Conservation (phyloP, 352 stramenopile species). For the Phytophthora colocasiae region DNA sequence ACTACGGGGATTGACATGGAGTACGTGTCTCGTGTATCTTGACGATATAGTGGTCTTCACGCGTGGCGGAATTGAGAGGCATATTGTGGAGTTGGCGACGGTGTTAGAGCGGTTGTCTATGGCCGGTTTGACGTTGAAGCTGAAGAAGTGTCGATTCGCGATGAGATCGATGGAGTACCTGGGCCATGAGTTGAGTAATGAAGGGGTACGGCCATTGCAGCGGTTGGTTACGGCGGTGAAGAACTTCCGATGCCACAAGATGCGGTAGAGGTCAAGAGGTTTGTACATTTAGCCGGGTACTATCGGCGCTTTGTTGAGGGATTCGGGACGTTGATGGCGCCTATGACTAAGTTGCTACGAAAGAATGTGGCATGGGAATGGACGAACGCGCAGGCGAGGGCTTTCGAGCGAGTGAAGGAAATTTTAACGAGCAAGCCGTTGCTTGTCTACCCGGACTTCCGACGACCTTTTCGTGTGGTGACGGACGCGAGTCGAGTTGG, state of each 20-base stretch:
- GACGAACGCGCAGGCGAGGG: constrained; percentile 17
- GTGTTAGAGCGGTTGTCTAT: background rate
- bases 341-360: constrained; percentile 20
- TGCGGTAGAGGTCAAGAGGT: background rate
- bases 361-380: constrained; percentile 32
- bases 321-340: background rate
- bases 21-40: no score
- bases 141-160: constrained; percentile 29
- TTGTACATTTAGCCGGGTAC: background rate
- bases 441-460: constrained; percentile 35
- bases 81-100: background rate
- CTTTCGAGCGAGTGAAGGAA: constrained; percentile 27
- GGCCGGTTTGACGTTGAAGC: constrained; percentile 6
- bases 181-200: constrained; percentile 22
- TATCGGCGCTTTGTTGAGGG: background rate
- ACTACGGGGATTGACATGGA: background rate
- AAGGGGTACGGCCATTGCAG: constrained; percentile 18
- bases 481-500: no score
- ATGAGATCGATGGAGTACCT: constrained; percentile 27
- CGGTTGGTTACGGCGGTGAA: background rate
- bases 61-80: background rate
- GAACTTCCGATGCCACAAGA: background rate
- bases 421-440: background rate
- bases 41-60: no score
- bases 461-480: no score